These are phyloP conservation scores for Diaporthe sp. DNA, from an alignment of 2,329 filamentous ascomycete species.

Conservation along the genomic window DNA sequence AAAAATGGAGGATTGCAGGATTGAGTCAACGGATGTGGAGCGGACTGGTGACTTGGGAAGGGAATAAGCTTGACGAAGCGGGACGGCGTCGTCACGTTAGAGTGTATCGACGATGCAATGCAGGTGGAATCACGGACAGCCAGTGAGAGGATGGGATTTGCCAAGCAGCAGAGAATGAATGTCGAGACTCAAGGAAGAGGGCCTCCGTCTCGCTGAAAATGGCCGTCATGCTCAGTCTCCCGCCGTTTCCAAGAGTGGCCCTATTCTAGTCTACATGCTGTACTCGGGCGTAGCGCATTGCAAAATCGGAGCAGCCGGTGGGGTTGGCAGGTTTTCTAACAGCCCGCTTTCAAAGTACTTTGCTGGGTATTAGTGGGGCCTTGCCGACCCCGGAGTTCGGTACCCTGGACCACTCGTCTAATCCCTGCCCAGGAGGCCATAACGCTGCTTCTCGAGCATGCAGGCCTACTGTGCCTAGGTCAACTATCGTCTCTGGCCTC, in stretches of 20 bases:
- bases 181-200: background rate
- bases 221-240: background rate
- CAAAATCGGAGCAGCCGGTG: constrained; percentile 31
- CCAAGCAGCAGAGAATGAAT: constrained; percentile 1
- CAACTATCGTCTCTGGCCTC: background rate
- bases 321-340: constrained; percentile 17
- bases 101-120: background rate
- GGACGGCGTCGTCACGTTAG: constrained; percentile 1
- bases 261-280: constrained; percentile 12
- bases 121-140: background rate
- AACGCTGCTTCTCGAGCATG: background rate
- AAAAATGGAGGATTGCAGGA: constrained; percentile 17
- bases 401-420: background rate
- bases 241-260: constrained; percentile 1
- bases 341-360: background rate
- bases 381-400: constrained; percentile 38
- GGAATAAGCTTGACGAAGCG: background rate
- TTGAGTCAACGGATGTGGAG: constrained; percentile 35
- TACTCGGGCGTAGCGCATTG: constrained; percentile 19
- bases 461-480: background rate
- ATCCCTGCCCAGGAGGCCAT: constrained; percentile 7
- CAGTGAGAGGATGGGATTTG: background rate
- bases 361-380: constrained; percentile 19
- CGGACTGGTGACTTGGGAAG: constrained; percentile 1
- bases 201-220: background rate